A percentile compares a stretch with the other conserved stretches of the same genome.
Conservation (phyloP, 108 stramenopile species). For the Cyclotella atomus region DNA sequence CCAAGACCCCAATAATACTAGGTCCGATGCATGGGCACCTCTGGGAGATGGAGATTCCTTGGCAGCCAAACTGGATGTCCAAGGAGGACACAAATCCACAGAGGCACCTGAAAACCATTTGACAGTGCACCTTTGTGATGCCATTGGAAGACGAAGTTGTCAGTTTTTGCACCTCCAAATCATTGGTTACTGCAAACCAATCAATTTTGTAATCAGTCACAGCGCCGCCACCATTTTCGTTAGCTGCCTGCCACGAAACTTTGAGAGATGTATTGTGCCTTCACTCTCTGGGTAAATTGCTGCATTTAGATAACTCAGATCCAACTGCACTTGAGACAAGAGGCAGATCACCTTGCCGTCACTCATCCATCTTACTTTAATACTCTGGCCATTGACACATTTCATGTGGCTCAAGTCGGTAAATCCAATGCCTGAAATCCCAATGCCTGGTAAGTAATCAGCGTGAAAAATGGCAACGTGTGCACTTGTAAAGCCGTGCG, state of each 20-base stretch:
- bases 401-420: constrained; percentile 19
- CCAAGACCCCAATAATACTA: constrained; percentile 29
- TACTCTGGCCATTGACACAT: constrained; percentile 8
- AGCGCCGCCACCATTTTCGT: constrained; percentile 42
- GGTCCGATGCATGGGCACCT: constrained; percentile 66
- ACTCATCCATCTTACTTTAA: constrained; percentile 17
- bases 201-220: constrained; percentile 58
- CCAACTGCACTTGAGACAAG: neutral
- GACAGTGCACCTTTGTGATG: constrained; percentile 68
- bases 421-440: constrained; percentile 15
- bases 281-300: constrained; percentile 6
- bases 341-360: constrained; percentile 12
- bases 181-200: constrained; percentile 53
- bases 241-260: constrained; percentile 54
- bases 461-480: constrained; percentile 17
- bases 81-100: constrained; percentile 8
- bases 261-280: constrained; percentile 54
- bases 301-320: constrained; percentile 27
- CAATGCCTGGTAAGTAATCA: constrained; percentile 3
- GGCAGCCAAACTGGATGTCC: constrained; percentile 23
- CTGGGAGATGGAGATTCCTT: constrained; percentile 48
- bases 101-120: neutral
- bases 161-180: constrained; percentile 74
- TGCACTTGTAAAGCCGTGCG: neutral
- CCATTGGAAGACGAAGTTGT: constrained; percentile 73